Conservation (phyloP, 495 filamentous ascomycete species). For the Penicillium mononematosum region DNA sequence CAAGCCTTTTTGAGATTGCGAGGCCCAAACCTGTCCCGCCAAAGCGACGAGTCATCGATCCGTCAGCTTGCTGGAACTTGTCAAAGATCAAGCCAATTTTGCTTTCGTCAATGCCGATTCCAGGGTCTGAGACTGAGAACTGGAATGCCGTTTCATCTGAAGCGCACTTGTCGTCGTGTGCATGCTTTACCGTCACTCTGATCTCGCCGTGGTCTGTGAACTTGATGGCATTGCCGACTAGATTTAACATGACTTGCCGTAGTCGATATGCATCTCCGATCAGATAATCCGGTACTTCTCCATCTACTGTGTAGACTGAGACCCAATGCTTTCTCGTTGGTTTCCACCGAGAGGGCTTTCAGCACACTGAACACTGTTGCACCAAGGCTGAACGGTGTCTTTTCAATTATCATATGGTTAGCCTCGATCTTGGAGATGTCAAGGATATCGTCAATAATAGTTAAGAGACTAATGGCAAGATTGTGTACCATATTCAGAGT, state of each 20-base stretch:
- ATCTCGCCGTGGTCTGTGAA: slow-evolving; percentile 75
- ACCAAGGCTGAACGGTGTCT: slow-evolving; percentile 60
- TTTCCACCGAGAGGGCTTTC: slow-evolving; percentile 73
- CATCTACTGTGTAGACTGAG: slow-evolving; percentile 53
- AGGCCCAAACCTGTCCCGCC: slow-evolving; percentile 77
- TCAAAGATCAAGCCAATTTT: slow-evolving; percentile 71
- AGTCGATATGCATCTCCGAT: slow-evolving; percentile 74
- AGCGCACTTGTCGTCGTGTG: slow-evolving; percentile 49
- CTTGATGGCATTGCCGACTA: slow-evolving; percentile 82
- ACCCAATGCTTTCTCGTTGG: slow-evolving; percentile 72
- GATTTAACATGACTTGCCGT: slow-evolving; percentile 76
- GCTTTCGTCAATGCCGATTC: slow-evolving; percentile 77
- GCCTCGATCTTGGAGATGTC: slow-evolving; percentile 79
- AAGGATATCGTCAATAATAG: slow-evolving; percentile 83
- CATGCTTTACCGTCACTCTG: slow-evolving; percentile 54
- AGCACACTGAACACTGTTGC: slow-evolving; percentile 54
- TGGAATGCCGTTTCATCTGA: slow-evolving; percentile 42
- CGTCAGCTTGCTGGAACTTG: slow-evolving; percentile 86
- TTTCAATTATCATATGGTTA: slow-evolving; percentile 75
- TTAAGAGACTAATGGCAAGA: slow-evolving; percentile 72
- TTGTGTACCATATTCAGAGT: slow-evolving; percentile 95
- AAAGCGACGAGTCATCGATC: slow-evolving; percentile 82
- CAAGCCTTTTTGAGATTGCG: slow-evolving; percentile 72
- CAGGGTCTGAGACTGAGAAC: slow-evolving; percentile 68
- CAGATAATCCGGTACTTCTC: slow-evolving; percentile 40